These are phyloP conservation scores for Ophiosphaerella narmari DNA, from an alignment of 2,329 filamentous ascomycete genomes.

Conservation along the genomic window DNA sequence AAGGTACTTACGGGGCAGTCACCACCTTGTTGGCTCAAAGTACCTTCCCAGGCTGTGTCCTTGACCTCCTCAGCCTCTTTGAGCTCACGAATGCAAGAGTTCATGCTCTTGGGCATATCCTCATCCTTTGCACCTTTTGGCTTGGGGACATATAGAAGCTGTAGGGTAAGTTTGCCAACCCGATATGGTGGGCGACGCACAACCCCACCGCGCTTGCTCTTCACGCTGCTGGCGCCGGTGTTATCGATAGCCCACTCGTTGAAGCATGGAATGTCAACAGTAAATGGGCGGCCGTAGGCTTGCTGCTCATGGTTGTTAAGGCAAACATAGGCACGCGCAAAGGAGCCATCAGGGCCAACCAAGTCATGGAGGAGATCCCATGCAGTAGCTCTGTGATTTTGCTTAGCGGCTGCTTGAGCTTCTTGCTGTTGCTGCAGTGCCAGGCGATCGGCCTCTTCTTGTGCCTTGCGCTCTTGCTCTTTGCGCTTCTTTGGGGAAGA, in stretches of 20 bases:
- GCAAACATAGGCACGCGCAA: conserved; percentile 90
- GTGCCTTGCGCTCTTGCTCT: conserved; percentile 83
- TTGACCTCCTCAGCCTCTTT: conserved; percentile 84
- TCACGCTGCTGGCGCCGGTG: conserved; percentile 78
- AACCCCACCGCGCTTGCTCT: conserved; percentile 83
- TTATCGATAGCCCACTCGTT: conserved; percentile 98
- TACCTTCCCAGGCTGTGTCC: conserved; percentile 80
- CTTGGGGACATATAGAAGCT: conserved; percentile 92
- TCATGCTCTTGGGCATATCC: conserved; percentile 99
- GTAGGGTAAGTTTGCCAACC: conserved; percentile 90
- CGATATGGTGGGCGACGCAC: conserved; percentile 90
- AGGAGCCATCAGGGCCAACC: conserved; percentile 89
- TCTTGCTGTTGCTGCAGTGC: conserved; percentile 53
- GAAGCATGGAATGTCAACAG: conserved; percentile 90
- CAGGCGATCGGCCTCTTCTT: conserved; percentile 78
- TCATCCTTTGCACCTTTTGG: conserved; percentile 86
- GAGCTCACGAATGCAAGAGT: conserved; percentile 90
- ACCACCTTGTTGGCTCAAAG: conserved; percentile 93
- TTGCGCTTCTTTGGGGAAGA: conserved; percentile 96
- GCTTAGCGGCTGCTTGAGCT: conserved; percentile 55
- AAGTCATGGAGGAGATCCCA: conserved; percentile 88
- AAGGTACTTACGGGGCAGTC: conserved; percentile 84
- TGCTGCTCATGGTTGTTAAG: conserved; percentile 88
- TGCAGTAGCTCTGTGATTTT: conserved; percentile 67
- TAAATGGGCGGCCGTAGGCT: conserved; percentile 86